Evolutionary conservation across 1,284 basidiomycete species (phyloP), one percentile per base, ranked within the genome.

Genomic region (Sanguinoderma infundibulare): DNA sequence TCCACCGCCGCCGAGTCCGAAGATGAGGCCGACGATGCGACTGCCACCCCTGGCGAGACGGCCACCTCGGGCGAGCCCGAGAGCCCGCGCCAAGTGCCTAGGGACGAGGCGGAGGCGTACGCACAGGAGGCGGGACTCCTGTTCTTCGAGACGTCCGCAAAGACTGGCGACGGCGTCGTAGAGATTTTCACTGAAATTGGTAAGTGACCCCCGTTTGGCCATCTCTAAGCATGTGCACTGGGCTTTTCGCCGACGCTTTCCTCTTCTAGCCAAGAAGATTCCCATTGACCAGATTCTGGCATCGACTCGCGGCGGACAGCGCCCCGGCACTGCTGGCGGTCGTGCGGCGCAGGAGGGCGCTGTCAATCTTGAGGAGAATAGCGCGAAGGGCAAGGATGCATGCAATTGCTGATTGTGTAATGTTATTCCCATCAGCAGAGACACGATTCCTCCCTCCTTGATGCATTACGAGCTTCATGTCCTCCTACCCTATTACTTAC

Each of bases 111-210:
- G 1, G 91, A 96, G 75, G 94, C 95, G 8, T 99, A 99, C 75
- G 97, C 98, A 10, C 88, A 92, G 64, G 98, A 99, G 77, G 89
- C 91, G 35, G 92, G 94, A 1, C 76, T 99, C 58, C 80, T 99
- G 58, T 99, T 99, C 84, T 98, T 98, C 71, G 97, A 99, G 82
- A 98, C 97, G 22, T 94, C 91, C 72, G 97, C 97, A 44, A 99
- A 99, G 89, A 98, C 95, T 9, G 98, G 98, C 40, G 92, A 97
- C 70, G 96, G 96, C 50, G 88, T 99, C 56, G 91, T 96, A 50
- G 97, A 99, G 73, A 89, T 99, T 35, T 99, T 99, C 75, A 99
- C 97, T 8, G 98, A 99, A 78, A 98, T 98, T 72, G 96, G 95
- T 96, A 63, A 63, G 89, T 78, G 60, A 36, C 32, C 20, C 36